Evolutionary conservation across 176 grass and related monocot genomes (phyloP), one percentile per base, ranked within the genome.

Genomic region (Zoysia japonica): DNA sequence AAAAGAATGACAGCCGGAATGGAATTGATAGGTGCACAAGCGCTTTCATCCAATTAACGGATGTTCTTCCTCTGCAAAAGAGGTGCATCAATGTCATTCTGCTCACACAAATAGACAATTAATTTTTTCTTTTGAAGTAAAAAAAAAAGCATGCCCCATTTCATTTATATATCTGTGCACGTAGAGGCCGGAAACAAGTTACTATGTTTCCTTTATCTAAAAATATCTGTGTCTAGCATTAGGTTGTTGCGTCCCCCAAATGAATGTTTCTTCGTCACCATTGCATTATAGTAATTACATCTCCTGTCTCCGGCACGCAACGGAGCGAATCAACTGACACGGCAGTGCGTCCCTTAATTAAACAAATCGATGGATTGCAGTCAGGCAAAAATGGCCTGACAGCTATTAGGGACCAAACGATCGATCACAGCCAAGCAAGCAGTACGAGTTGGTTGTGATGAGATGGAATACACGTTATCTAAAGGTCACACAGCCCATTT

Each of bases 301-400:
- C 2, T 53, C 35, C 2, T 10, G 3, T 40, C 28, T 28, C 28
- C 28, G 28, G 44, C 54, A 77, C 9, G 12, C 3, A 35, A 59
- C 14, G 11, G 37, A 59, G 62, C 13, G 56, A 35, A 57, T 80
- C 49, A 17, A 60, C 44, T 57, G 52, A 10, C 62, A 80, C 43
- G 56, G 40, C 68, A 83, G 2, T 69, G 39, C 2, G 71, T 60
- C 61, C n/a, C 14, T 72, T 87, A 73, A 87, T 72, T 87, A 67
- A 87, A 87, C 3, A 83, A 78, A 71, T 35, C 3, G 1, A 52
- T 77, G 79, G 57, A 73, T 74, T 68, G 15, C 50, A 41, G 53
- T 19, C 51, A 52, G 7, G 60, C 61, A 44, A 53, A 14, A 19
- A 20, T 61, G 68, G 52, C 7, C 46, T 78, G 80, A 61, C 45